Conservation (phyloP, 306 rosid genomes). For the Medicago lupulina region DNA sequence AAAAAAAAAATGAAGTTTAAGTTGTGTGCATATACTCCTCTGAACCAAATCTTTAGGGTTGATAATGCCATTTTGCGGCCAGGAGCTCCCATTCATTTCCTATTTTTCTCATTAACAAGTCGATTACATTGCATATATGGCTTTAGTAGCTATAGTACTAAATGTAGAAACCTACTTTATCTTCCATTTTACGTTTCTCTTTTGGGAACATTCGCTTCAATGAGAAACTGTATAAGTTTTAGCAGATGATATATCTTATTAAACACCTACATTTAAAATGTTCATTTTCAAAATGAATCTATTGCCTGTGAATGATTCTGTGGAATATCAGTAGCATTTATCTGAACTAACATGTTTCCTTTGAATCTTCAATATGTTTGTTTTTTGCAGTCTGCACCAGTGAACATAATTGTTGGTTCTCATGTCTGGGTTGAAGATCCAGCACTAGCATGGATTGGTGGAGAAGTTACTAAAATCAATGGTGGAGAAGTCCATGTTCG, state of each 20-base stretch:
- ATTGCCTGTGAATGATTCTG: slow-evolving; percentile 16
- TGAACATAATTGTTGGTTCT: slow-evolving; percentile 94
- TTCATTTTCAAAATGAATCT: slow-evolving; percentile 6
- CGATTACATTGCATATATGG: slow-evolving; percentile 16
- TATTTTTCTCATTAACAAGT: slow-evolving; percentile 21
- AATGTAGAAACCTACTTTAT: neutral
- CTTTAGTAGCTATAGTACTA: slow-evolving; percentile 22
- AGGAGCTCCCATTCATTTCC: slow-evolving; percentile 31
- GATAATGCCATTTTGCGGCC: slow-evolving; percentile 18
- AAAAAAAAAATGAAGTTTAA: slow-evolving; percentile 18
- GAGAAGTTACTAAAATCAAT: slow-evolving; percentile 84
- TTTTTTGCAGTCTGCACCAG: slow-evolving; percentile 87
- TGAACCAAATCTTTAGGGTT: slow-evolving; percentile 30
- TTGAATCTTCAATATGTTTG: slow-evolving; percentile 37
- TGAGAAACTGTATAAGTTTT: slow-evolving; percentile 27
- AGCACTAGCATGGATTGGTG: slow-evolving; percentile 87
- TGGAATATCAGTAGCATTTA: slow-evolving; percentile 22
- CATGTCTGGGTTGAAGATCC: slow-evolving; percentile 99
- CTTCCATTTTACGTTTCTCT: neutral
- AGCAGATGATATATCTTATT: slow-evolving; percentile 7
- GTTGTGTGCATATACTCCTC: slow-evolving; percentile 11
- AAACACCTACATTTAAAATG: slow-evolving; percentile 2
- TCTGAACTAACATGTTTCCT: slow-evolving; percentile 38
- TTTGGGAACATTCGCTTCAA: slow-evolving; percentile 15
- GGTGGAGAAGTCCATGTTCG: slow-evolving; percentile 81